Percentiles rank a stretch among this genome's conserved stretches.
phyloP scores from a whole-genome alignment of 2,329 filamentous ascomycete species.

The Alternaria solani region DNA sequence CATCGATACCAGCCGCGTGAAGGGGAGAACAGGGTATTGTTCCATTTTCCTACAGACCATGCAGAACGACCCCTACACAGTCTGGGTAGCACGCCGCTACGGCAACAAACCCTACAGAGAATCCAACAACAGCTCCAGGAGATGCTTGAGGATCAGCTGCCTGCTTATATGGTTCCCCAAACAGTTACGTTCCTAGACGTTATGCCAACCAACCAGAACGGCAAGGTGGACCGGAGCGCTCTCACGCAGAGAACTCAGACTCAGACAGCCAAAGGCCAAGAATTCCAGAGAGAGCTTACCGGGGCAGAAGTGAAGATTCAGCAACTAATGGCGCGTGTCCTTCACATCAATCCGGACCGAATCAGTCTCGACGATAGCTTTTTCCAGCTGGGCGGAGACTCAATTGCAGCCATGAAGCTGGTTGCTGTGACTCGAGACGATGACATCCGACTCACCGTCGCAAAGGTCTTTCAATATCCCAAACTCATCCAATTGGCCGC shows the following conservation, averaged over 20 bases:
- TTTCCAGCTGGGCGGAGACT: constrained; percentile 55
- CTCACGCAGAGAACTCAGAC: background rate
- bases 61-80: background rate
- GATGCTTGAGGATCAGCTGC: constrained; percentile 6
- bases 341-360: too few relatives aligned
- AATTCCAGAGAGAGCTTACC: too few relatives aligned
- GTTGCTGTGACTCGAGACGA: background rate
- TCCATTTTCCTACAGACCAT: constrained; percentile 3
- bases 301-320: too few relatives aligned
- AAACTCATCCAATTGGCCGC: background rate
- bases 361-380: constrained; percentile 42
- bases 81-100: background rate
- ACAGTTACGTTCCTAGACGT: constrained; percentile 44
- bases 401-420: constrained; percentile 52
- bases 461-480: constrained; percentile 1
- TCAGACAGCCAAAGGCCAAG: too few relatives aligned
- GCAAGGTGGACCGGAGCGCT: constrained; percentile 22
- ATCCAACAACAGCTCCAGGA: constrained; percentile 5
- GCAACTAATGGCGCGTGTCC: too few relatives aligned
- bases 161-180: constrained; percentile 29
- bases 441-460: background rate
- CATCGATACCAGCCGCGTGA: background rate
- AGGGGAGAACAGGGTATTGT: background rate
- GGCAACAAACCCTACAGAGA: background rate
- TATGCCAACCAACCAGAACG: constrained; percentile 20